Conservation (phyloP, 148 eudicot species). For the Polygonum maritimum region DNA sequence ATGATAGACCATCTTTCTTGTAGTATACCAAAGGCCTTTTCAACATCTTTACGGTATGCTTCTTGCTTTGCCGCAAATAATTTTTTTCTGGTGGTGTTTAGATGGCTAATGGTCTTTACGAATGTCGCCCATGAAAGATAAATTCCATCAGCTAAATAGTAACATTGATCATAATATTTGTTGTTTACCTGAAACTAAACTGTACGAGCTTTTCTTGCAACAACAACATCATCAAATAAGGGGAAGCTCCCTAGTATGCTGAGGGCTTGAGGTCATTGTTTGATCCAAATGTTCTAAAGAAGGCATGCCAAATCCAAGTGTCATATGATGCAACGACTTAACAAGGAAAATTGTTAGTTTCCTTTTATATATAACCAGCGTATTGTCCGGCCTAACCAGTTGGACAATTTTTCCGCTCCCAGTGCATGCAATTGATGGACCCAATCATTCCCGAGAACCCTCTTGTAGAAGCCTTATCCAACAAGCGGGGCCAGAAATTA, state of each 20-base stretch:
- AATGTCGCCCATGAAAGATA: not conserved
- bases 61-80: not conserved
- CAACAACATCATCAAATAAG: not conserved
- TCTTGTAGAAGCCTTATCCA: too few relatives aligned
- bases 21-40: not conserved
- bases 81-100: not conserved
- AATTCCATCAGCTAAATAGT: not conserved
- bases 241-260: not conserved
- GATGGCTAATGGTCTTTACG: not conserved
- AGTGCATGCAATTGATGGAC: too few relatives aligned
- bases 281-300: not conserved
- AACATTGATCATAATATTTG: not conserved
- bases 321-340: not conserved
- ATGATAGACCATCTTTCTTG: not conserved
- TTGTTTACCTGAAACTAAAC: not conserved
- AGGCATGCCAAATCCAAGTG: not conserved
- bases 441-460: too few relatives aligned
- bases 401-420: too few relatives aligned
- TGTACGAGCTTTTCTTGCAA: not conserved
- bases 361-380: too few relatives aligned
- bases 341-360: not conserved
- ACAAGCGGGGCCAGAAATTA: too few relatives aligned
- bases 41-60: not conserved
- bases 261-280: not conserved
- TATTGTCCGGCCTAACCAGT: too few relatives aligned